phyloP scores from a whole-genome alignment of 352 stramenopile genomes.

The Thalassiosira hispida region DNA sequence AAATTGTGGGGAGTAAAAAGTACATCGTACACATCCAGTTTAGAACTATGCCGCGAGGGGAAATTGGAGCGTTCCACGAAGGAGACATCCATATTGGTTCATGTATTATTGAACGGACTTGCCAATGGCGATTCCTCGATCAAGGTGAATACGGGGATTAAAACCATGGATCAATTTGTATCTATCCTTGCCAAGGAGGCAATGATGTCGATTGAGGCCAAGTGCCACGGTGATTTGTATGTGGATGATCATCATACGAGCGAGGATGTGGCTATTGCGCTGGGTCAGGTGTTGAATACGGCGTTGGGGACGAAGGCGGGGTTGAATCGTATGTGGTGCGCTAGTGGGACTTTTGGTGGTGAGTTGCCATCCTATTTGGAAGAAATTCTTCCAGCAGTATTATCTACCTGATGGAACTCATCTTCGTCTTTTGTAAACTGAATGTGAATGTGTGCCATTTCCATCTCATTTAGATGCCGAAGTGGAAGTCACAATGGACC shows the following conservation, averaged over 20 bases:
- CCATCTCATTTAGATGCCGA: constrained; percentile 42
- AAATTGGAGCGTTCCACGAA: constrained; percentile 86
- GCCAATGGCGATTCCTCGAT: constrained; percentile 20
- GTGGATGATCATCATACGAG: constrained; percentile 97
- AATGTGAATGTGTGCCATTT: not conserved
- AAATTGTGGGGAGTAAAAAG: constrained; percentile 52
- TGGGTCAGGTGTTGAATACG: constrained; percentile 91
- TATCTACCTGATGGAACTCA: not conserved
- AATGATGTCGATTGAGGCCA: constrained; percentile 84
- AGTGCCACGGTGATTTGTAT: constrained; percentile 92
- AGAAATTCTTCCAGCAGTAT: not conserved
- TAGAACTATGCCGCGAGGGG: constrained; percentile 56
- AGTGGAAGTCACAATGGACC: constrained; percentile 92
- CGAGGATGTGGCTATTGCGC: constrained; percentile 93
- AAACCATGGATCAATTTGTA: constrained; percentile 92
- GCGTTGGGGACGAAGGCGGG: constrained; percentile 89
- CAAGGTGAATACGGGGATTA: constrained; percentile 87
- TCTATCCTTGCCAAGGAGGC: constrained; percentile 84
- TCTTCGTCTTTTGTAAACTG: too few relatives aligned
- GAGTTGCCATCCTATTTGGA: not conserved
- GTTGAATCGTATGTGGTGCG: constrained; percentile 84
- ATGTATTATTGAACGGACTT: constrained; percentile 87
- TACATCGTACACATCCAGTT: constrained; percentile 47
- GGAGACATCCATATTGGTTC: constrained; percentile 93
- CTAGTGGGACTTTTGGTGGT: constrained; percentile 23